Percentiles rank a stretch among this genome's conserved stretches.
These are phyloP conservation scores for Artemisia tridentata DNA, from an alignment of 129 eudicot genomes.

Conservation along the genomic window DNA sequence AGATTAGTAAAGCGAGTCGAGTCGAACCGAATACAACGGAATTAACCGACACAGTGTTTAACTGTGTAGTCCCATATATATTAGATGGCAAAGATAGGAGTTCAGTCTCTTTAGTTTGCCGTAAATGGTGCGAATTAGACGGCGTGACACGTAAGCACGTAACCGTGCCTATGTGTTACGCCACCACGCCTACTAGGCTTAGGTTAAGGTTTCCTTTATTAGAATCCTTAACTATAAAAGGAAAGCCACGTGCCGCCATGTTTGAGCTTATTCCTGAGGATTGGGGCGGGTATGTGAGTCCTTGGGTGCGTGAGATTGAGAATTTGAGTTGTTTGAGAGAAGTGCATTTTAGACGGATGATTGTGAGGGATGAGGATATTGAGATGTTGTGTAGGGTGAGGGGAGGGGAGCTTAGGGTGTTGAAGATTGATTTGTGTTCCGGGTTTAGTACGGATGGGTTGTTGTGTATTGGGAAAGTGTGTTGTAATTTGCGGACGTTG, in stretches of 20 bases:
- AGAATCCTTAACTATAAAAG: constrained; percentile 34
- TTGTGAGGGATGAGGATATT: constrained; percentile 34
- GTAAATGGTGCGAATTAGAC: constrained; percentile 38
- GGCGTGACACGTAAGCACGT: constrained; percentile 37
- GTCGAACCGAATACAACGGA: constrained; percentile 14
- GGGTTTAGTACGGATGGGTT: constrained; percentile 37
- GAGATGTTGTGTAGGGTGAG: constrained; percentile 21
- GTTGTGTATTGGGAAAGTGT: constrained; percentile 22
- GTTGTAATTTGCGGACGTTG: constrained; percentile 46
- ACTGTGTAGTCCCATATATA: constrained; percentile 37
- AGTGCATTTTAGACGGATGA: constrained; percentile 39
- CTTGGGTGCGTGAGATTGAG: constrained; percentile 29
- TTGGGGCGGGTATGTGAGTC: constrained; percentile 39
- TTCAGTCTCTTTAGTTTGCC: constrained; percentile 36
- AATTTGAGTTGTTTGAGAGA: constrained; percentile 24
- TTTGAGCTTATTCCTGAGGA: constrained; percentile 34
- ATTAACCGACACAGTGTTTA: constrained; percentile 32
- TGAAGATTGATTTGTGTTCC: constrained; percentile 35
- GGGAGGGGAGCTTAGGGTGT: constrained; percentile 29
- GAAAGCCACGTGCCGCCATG: constrained; percentile 43
- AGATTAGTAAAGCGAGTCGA: constrained; percentile 9
- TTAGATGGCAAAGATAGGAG: constrained; percentile 30
- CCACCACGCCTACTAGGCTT: constrained; percentile 31
- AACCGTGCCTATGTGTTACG: constrained; percentile 28
- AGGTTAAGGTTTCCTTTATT: constrained; percentile 30